phyloP scores from a whole-genome alignment of 768 basidiomycete genomes.

The Suillus subalutaceus region DNA sequence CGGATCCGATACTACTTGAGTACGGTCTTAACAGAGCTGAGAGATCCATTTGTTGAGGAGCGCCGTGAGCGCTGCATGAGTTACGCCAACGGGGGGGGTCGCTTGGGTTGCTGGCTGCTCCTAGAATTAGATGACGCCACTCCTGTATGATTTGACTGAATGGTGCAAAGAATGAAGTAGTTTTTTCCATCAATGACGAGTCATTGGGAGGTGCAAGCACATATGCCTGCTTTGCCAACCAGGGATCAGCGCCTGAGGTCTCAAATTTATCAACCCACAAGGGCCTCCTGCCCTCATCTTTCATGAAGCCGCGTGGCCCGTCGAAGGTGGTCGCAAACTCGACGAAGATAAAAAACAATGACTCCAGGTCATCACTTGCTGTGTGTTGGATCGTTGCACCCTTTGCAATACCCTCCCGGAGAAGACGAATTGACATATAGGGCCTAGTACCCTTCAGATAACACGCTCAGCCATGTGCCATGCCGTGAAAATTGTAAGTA shows the following conservation, averaged over 20 bases:
- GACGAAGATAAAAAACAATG: neutral
- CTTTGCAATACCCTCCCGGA: neutral
- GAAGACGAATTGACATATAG: neutral
- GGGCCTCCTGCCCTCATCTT: neutral
- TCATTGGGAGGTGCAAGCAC: neutral
- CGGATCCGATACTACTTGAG: too few relatives aligned
- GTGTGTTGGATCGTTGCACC: neutral
- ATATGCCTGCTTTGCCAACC: neutral
- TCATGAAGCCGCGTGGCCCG: neutral
- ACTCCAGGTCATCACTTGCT: neutral
- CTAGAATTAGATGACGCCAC: neutral
- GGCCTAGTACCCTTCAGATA: neutral
- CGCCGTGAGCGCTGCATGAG: neutral
- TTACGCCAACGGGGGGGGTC: neutral
- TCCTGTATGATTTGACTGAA: slow-evolving; percentile 1
- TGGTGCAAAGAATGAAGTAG: neutral
- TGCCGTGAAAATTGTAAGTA: neutral
- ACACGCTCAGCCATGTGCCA: neutral
- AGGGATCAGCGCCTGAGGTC: neutral
- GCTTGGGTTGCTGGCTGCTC: neutral
- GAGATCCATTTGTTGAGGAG: neutral
- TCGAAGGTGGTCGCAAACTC: neutral
- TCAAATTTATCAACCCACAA: neutral
- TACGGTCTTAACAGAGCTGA: too few relatives aligned
- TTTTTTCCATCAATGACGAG: neutral